Percentiles rank a stretch among this genome's conserved stretches.
phyloP scores from a whole-genome alignment of 495 filamentous ascomycete species.

The Astrothelium macrocarpum region DNA sequence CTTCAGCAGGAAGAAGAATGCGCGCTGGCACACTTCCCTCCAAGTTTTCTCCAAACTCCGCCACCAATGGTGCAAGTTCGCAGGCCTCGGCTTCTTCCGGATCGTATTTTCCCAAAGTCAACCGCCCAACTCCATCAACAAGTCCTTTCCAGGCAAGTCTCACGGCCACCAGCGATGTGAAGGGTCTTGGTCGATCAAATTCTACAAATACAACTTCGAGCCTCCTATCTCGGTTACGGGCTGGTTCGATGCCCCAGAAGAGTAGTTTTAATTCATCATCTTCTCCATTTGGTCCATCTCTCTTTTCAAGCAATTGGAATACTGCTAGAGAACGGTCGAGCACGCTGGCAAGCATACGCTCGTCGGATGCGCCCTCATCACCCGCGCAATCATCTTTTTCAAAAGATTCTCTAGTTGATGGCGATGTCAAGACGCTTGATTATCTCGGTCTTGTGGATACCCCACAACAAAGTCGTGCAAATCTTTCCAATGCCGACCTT shows the following conservation, averaged over 20 bases:
- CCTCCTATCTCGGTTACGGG: conserved; percentile 76
- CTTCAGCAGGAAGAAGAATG: conserved; percentile 7
- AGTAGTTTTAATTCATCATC: conserved; percentile 51
- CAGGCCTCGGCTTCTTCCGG: not conserved
- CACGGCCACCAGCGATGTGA: conserved; percentile 54
- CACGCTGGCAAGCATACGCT: conserved; percentile 75
- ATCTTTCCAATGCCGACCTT: conserved; percentile 50
- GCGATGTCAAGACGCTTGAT: conserved; percentile 87
- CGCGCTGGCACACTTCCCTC: conserved; percentile 96
- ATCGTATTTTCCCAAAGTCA: conserved; percentile 2
- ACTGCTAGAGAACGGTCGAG: conserved; percentile 66
- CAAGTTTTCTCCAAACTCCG: conserved; percentile 68
- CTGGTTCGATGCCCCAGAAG: conserved; percentile 91
- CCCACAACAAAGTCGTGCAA: conserved; percentile 68
- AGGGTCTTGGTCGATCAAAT: conserved; percentile 12
- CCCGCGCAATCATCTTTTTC: conserved; percentile 85
- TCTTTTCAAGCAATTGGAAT: conserved; percentile 82
- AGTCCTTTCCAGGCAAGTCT: conserved; percentile 81
- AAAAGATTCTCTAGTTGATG: conserved; percentile 73
- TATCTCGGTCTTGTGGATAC: conserved; percentile 94
- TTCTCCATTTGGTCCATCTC: conserved; percentile 75
- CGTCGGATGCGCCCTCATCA: conserved; percentile 83
- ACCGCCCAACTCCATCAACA: conserved; percentile 77
- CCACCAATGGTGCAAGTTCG: conserved; percentile 36
- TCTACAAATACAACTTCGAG: conserved; percentile 36